phyloP scores from a whole-genome alignment of 1,284 basidiomycete species.

The Fomes fomentarius region DNA sequence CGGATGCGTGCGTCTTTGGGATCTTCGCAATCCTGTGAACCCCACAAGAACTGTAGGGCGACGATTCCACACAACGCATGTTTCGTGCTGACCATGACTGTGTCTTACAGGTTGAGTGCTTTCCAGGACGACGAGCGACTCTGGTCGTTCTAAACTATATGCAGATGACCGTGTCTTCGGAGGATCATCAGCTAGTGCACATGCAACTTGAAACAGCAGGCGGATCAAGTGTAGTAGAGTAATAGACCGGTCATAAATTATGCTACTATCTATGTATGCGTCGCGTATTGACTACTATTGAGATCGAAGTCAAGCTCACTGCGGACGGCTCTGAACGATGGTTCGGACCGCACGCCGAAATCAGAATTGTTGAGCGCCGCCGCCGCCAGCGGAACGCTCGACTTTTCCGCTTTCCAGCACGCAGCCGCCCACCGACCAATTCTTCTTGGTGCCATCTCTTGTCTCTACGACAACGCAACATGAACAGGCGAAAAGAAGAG shows the following conservation, averaged over 20 bases:
- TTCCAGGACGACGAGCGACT: slow-evolving; percentile 40
- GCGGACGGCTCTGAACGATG: not conserved
- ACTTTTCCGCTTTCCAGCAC: too few relatives aligned
- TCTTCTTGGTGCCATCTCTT: too few relatives aligned
- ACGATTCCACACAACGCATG: not conserved
- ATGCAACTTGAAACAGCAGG: not conserved
- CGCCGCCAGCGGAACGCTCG: too few relatives aligned
- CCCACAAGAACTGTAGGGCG: slow-evolving; percentile 34
- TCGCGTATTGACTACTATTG: too few relatives aligned
- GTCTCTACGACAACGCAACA: slow-evolving; percentile 4
- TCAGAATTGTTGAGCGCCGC: too few relatives aligned
- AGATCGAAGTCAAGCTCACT: not conserved
- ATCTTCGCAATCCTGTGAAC: slow-evolving; percentile 43
- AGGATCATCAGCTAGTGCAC: slow-evolving; percentile 33
- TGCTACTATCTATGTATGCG: not conserved
- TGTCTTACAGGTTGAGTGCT: slow-evolving; percentile 35
- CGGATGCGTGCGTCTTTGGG: slow-evolving; percentile 51
- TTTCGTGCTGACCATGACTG: not conserved
- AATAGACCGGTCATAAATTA: not conserved
- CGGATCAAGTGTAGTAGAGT: too few relatives aligned
- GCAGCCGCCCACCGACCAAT: too few relatives aligned
- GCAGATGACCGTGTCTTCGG: slow-evolving; percentile 40
- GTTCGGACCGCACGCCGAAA: not conserved
- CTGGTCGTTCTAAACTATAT: slow-evolving; percentile 39
- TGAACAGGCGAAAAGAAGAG: slow-evolving; percentile 33